phyloP scores from a whole-genome alignment of 108 stramenopile species.

The Chaetoceros tenuissimus region DNA sequence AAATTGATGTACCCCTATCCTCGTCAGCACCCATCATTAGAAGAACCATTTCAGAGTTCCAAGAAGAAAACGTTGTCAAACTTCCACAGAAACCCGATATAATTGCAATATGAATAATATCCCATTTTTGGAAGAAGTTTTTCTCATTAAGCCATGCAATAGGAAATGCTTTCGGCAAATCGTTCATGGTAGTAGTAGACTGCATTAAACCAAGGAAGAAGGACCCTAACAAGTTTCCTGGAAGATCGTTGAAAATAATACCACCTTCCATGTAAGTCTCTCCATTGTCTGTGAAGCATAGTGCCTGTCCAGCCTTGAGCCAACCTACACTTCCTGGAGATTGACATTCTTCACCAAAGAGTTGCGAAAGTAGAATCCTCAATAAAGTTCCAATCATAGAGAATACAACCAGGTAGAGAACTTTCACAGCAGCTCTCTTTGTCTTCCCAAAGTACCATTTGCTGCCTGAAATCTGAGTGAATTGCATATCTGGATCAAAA shows the following conservation, averaged over 20 bases:
- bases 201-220: constrained; percentile 64
- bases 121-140: constrained; percentile 28
- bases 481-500: background rate
- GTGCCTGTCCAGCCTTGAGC: constrained; percentile 19
- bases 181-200: constrained; percentile 14
- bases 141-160: constrained; percentile 34
- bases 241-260: constrained; percentile 66
- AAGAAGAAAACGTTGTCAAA: constrained; percentile 55
- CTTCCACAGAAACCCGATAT: constrained; percentile 65
- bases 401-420: constrained; percentile 35
- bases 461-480: background rate
- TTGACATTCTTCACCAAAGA: constrained; percentile 69
- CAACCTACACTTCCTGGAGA: constrained; percentile 52
- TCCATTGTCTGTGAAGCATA: constrained; percentile 61
- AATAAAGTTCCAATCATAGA: constrained; percentile 45
- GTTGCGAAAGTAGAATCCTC: constrained; percentile 42
- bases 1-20: constrained; percentile 19
- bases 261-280: constrained; percentile 37
- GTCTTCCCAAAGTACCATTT: background rate
- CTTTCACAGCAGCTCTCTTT: constrained; percentile 13
- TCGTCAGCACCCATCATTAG: constrained; percentile 33
- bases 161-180: constrained; percentile 15
- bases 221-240: constrained; percentile 60
- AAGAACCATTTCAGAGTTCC: constrained; percentile 70
- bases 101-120: constrained; percentile 45